Evolutionary conservation across 306 rosid genomes (phyloP).

Genomic region (Cicer pinnatifidum): DNA sequence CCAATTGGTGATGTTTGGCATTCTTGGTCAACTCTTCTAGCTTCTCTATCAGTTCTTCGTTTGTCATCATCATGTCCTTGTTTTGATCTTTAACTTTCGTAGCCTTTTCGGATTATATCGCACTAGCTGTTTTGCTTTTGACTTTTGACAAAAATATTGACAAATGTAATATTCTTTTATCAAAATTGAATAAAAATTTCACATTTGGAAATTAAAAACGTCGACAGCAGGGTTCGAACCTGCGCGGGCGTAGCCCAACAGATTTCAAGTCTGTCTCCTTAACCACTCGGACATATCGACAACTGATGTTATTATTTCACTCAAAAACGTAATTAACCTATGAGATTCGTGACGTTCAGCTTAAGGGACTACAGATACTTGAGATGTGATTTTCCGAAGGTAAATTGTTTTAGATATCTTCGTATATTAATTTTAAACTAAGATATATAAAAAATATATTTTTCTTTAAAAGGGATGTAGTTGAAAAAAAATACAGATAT

Average conservation of each 20-base stretch:
- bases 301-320: neutral
- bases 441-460: too few species aligned
- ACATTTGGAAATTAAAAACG: neutral
- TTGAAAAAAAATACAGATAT: too few species aligned
- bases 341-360: too few species aligned
- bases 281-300: conserved; percentile 66
- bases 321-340: too few species aligned
- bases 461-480: too few species aligned
- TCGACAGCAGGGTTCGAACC: conserved; percentile 63
- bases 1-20: conserved; percentile 53
- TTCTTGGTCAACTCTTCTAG: conserved; percentile 52
- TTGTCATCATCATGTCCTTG: conserved; percentile 48
- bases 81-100: too few species aligned
- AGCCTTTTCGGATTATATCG: neutral
- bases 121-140: neutral
- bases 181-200: neutral
- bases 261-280: conserved; percentile 63
- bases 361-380: too few species aligned
- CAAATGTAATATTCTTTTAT: too few species aligned
- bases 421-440: too few species aligned
- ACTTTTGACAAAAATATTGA: neutral
- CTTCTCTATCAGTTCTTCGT: conserved; percentile 52
- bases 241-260: conserved; percentile 63
- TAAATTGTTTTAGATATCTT: too few species aligned
- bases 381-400: too few species aligned